These are phyloP conservation scores for Penicillium taxi DNA, from an alignment of 495 filamentous ascomycete species.

Conservation along the genomic window DNA sequence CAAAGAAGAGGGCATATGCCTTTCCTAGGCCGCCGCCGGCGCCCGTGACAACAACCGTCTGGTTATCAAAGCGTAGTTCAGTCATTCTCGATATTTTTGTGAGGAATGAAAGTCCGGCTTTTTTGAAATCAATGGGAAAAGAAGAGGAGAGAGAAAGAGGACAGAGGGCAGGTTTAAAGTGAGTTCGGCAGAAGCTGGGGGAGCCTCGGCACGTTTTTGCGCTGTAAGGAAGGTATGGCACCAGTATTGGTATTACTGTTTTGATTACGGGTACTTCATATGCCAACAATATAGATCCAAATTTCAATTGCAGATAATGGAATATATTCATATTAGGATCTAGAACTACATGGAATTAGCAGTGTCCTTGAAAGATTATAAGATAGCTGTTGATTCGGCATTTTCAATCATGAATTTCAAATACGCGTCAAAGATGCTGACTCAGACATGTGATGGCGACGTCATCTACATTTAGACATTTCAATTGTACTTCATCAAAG, in stretches of 20 bases:
- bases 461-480: no score
- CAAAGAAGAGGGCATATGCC: constrained; percentile 89
- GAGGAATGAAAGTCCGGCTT: constrained; percentile 11
- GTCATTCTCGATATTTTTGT: constrained; percentile 50
- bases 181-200: constrained; percentile 30
- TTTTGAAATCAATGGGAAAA: constrained; percentile 11
- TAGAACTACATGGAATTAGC: no score
- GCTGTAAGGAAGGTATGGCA: constrained; percentile 6
- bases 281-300: constrained; percentile 20
- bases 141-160: constrained; percentile 17
- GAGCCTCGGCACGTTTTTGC: constrained; percentile 39
- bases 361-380: no score
- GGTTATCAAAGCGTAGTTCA: constrained; percentile 86
- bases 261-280: constrained; percentile 31
- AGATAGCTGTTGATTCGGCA: background rate
- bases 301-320: no score
- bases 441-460: constrained; percentile 29
- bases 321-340: no score
- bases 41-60: constrained; percentile 94
- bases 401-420: background rate
- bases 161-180: constrained; percentile 25
- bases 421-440: constrained; percentile 14
- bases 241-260: constrained; percentile 23
- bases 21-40: constrained; percentile 93
- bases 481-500: no score